Percentiles rank a stretch among this genome's conserved stretches.
These are phyloP conservation scores for Pulveroboletus sp. DNA, from an alignment of 768 basidiomycete species.

Conservation along the genomic window DNA sequence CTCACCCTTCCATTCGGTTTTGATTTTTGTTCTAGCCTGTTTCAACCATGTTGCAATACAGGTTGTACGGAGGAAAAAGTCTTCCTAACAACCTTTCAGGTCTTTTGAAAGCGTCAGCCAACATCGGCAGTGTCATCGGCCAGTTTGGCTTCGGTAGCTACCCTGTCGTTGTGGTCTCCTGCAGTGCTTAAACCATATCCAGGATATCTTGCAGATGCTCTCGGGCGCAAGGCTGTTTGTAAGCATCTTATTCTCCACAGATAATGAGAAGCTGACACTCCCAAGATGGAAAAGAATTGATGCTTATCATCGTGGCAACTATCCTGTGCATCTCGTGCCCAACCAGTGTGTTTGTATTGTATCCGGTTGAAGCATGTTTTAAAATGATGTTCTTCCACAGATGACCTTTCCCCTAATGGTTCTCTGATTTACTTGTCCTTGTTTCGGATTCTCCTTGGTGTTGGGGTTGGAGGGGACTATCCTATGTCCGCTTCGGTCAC, in stretches of 20 bases:
- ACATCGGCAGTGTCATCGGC: slow-evolving; percentile 71
- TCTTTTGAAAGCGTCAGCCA: slow-evolving; percentile 63
- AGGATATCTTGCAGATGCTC: slow-evolving; percentile 64
- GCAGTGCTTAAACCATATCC: not conserved
- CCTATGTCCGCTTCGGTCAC: slow-evolving; percentile 73
- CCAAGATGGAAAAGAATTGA: slow-evolving; percentile 72
- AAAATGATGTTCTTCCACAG: slow-evolving; percentile 20
- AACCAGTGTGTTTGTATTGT: slow-evolving; percentile 38
- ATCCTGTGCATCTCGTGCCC: slow-evolving; percentile 67
- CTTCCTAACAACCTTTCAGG: slow-evolving; percentile 59
- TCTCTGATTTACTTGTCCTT: slow-evolving; percentile 61
- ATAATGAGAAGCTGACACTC: slow-evolving; percentile 1
- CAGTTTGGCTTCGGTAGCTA: slow-evolving; percentile 59
- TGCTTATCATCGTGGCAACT: slow-evolving; percentile 77
- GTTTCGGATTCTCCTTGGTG: slow-evolving; percentile 70
- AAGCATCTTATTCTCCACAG: slow-evolving; percentile 6
- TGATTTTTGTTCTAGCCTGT: slow-evolving; percentile 45
- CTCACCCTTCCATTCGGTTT: not conserved
- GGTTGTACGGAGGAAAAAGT: slow-evolving; percentile 49
- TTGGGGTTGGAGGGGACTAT: slow-evolving; percentile 81
- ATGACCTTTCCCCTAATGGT: slow-evolving; percentile 47
- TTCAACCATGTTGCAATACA: slow-evolving; percentile 64
- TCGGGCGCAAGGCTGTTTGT: slow-evolving; percentile 72
- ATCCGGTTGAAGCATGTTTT: not conserved
- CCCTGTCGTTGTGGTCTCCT: not conserved